These are phyloP conservation scores for Solanum aculeatissimum DNA, from an alignment of 305 asterid species.

Conservation along the genomic window DNA sequence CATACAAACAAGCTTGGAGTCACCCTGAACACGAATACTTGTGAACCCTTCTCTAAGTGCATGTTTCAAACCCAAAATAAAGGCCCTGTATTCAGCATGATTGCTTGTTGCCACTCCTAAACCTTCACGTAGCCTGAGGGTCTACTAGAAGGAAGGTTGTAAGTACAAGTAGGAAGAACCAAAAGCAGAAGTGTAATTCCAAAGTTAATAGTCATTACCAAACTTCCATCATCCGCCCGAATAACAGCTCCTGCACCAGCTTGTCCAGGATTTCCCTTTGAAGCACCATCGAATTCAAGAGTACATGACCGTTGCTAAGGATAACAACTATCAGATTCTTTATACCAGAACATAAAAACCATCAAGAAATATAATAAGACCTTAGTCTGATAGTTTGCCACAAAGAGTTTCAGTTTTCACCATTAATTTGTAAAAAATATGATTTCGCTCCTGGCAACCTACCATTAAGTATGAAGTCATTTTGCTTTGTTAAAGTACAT, in stretches of 20 bases:
- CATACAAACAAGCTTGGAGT: constrained; percentile 97
- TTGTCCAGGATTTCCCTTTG: constrained; percentile 96
- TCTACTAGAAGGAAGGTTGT: constrained; percentile 31
- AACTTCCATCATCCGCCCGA: constrained; percentile 84
- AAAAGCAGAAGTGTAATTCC: not conserved
- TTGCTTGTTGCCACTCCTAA: constrained; percentile 82
- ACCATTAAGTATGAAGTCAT: not conserved
- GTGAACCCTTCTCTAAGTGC: constrained; percentile 86
- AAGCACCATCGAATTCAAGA: constrained; percentile 95
- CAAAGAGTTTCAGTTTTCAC: not conserved
- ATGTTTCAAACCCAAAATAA: constrained; percentile 75
- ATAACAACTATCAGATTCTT: constrained; percentile 5
- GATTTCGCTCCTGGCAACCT: not conserved
- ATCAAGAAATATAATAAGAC: not conserved
- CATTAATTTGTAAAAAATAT: not conserved
- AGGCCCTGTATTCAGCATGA: constrained; percentile 90
- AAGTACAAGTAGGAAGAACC: constrained; percentile 1
- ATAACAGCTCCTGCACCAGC: constrained; percentile 98
- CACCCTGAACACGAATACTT: constrained; percentile 79
- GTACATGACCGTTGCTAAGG: constrained; percentile 64
- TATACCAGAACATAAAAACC: not conserved
- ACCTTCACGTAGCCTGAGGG: constrained; percentile 85
- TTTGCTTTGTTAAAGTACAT: not conserved
- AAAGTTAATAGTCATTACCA: constrained; percentile 30
- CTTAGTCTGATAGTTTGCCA: not conserved